Conservation (phyloP, 148 eudicot species). For the Persicaria maculosa region DNA sequence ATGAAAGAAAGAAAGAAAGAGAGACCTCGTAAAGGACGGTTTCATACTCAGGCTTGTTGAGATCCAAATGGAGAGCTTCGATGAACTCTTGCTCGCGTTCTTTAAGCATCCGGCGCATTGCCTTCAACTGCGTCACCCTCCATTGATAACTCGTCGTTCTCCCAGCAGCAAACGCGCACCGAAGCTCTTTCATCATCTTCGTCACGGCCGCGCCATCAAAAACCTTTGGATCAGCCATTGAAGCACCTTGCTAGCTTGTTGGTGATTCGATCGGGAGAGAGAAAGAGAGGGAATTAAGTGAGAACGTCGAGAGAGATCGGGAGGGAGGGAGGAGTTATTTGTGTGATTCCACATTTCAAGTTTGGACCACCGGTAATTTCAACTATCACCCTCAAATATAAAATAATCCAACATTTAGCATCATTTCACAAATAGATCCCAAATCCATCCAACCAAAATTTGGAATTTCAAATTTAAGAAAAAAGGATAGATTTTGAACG, state of each 20-base stretch:
- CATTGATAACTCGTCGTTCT: conserved; percentile 59
- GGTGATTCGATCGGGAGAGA: background rate
- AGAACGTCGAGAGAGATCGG: no score
- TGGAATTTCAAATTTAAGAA: no score
- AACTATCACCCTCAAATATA: no score
- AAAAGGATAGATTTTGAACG: no score
- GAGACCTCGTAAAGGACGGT: conserved; percentile 40
- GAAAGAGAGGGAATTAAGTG: no score
- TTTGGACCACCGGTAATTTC: no score
- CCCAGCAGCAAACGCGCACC: conserved; percentile 30
- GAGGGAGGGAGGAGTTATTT: no score
- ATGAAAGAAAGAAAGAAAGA: background rate
- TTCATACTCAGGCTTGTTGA: conserved; percentile 54
- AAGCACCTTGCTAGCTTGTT: background rate
- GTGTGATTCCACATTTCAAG: no score
- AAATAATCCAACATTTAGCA: no score
- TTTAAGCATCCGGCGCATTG: conserved; percentile 28
- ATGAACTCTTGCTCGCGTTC: conserved; percentile 42
- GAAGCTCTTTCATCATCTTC: conserved; percentile 39
- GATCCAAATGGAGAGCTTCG: conserved; percentile 56
- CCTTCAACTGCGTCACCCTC: conserved; percentile 63
- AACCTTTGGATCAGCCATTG: conserved; percentile 18
- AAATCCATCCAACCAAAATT: no score
- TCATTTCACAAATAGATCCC: no score
- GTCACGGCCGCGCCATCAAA: conserved; percentile 28